Evolutionary conservation across 495 filamentous ascomycete genomes (phyloP), one percentile per base, ranked within the genome.

Genomic region (Talaromyces proteolyticus): DNA sequence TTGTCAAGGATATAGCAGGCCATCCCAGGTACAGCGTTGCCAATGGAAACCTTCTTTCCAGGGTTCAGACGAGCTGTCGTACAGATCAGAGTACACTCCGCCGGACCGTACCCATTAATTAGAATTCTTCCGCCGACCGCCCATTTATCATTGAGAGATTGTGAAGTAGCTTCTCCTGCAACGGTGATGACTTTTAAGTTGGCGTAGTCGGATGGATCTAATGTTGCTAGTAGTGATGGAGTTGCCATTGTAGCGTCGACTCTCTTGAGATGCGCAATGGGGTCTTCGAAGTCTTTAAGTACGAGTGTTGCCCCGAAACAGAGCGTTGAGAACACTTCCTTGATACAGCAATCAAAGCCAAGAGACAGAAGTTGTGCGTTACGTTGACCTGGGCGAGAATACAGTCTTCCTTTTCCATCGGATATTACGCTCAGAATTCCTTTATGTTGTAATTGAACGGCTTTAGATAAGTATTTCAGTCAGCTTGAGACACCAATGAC

Each of bases 71-170:
- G 51, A 21, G 50, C 25, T 16, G 21, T 44, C 2, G 38, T 53
- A 3, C 45, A 52, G 10, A 47, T 38, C 21, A 64, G 34, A 19
- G 61, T 63, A 11, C 51, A 51, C 50, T 68, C 61, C 10, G 54
- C 54, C 6, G 65, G 65, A 10, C 65, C 65, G 52, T 68, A 68
- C 21, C 50, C 44, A 50, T 66, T 68, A 44, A 53, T 57, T 16
- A 68, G 25, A 3, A 22, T 43, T 49, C 52, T 57, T n/a, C n/a
- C n/a, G 12, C 39, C 44, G 6, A 24, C 40, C 36, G 60, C 52
- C 64, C 64, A 67, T 17, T 11, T 37, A 34, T 65, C 61, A n/a
- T 46, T 50, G 5, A 64, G 34, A 6, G 34, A 26, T 36, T 61
- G 55, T n/a, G 63, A 40, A 22, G 63, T 54, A 6, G 63, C 34